Evolutionary conservation across 768 basidiomycete species (phyloP).

Genomic region (Boletus patriciae): DNA sequence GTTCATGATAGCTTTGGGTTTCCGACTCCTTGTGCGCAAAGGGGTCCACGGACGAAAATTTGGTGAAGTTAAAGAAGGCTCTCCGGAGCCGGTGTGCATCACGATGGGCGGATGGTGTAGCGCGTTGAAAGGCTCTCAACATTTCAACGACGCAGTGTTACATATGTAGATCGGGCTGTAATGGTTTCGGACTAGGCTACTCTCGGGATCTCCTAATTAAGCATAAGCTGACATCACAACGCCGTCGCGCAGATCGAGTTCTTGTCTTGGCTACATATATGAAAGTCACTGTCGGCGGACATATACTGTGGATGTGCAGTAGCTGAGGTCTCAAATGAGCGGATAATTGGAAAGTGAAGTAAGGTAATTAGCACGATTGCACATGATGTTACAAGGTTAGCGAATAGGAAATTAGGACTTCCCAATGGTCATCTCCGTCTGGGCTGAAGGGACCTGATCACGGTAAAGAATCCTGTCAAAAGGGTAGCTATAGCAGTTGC

Average conservation of each 20-base stretch:
- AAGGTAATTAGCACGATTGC: neutral
- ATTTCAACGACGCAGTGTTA: slow-evolving; percentile 13
- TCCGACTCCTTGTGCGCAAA: slow-evolving; percentile 36
- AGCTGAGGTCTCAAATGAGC: neutral
- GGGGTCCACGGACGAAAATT: slow-evolving; percentile 46
- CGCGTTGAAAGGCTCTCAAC: slow-evolving; percentile 16
- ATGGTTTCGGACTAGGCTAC: neutral
- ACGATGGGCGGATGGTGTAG: slow-evolving; percentile 1
- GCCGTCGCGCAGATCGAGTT: neutral
- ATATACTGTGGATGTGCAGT: neutral
- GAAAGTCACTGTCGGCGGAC: neutral
- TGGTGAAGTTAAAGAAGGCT: slow-evolving; percentile 51
- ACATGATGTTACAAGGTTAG: neutral
- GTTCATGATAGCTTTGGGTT: slow-evolving; percentile 72
- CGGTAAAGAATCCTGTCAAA: neutral
- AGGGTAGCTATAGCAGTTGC: neutral
- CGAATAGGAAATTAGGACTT: slow-evolving; percentile 6
- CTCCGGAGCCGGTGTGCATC: slow-evolving; percentile 19
- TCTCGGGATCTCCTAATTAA: neutral
- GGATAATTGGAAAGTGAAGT: neutral
- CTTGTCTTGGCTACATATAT: neutral
- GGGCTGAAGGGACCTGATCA: slow-evolving; percentile 1
- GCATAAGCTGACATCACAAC: neutral
- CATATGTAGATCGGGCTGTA: neutral
- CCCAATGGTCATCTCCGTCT: slow-evolving; percentile 20